A percentile compares a stretch with the other conserved stretches of the same genome.
phyloP scores from a whole-genome alignment of 2,329 filamentous ascomycete genomes.

The Phaeosphaeria sp. region DNA sequence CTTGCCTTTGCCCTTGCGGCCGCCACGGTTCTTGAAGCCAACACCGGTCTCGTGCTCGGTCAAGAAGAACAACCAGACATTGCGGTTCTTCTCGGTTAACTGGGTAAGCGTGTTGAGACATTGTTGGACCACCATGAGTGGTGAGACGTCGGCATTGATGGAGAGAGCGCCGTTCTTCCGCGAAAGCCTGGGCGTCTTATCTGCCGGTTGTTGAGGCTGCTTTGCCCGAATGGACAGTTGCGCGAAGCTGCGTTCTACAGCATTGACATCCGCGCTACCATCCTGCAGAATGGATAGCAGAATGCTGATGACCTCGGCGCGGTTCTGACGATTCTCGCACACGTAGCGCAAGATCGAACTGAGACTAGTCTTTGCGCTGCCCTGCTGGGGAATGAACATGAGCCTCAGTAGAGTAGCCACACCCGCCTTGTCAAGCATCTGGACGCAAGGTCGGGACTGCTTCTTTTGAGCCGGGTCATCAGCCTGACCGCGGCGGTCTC shows the following conservation, averaged over 20 bases:
- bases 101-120: conserved; percentile 86
- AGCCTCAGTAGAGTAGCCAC: conserved; percentile 95
- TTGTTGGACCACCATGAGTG: conserved; percentile 93
- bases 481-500: conserved; percentile 48
- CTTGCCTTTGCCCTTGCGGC: conserved; percentile 86
- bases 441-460: conserved; percentile 78
- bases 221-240: conserved; percentile 91
- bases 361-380: conserved; percentile 81
- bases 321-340: conserved; percentile 95
- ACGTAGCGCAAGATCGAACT: conserved; percentile 89
- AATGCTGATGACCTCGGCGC: conserved; percentile 91
- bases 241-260: conserved; percentile 93
- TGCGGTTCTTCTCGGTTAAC: conserved; percentile 82
- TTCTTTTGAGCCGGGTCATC: conserved; percentile 65
- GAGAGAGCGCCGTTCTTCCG: conserved; percentile 70
- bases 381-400: conserved; percentile 96
- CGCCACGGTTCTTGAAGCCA: conserved; percentile 76
- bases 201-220: conserved; percentile 66
- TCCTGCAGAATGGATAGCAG: conserved; percentile 94
- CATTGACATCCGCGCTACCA: conserved; percentile 89
- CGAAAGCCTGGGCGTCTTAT: conserved; percentile 86
- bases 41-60: conserved; percentile 87
- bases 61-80: conserved; percentile 89
- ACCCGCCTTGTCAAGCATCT: conserved; percentile 96
- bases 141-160: conserved; percentile 86